These are phyloP conservation scores for Lasiosphaeris hirsuta DNA, from an alignment of 495 filamentous ascomycete species.

Conservation along the genomic window DNA sequence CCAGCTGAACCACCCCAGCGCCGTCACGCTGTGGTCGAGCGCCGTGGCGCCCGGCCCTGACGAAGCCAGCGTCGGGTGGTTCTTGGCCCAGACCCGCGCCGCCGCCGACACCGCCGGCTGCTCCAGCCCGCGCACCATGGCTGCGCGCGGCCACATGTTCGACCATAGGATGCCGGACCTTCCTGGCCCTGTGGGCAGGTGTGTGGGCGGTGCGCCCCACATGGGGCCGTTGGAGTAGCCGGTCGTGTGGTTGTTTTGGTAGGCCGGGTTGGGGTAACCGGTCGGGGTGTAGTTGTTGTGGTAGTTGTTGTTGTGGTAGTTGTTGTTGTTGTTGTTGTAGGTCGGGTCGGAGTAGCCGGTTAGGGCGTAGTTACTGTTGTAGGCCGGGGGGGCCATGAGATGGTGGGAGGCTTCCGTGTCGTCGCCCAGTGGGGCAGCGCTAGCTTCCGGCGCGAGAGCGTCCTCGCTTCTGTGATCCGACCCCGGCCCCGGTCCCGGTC, in stretches of 20 bases:
- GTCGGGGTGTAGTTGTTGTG: background rate
- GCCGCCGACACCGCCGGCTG: background rate
- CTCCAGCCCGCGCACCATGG: conserved; percentile 2
- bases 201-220: background rate
- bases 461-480: no score
- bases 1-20: conserved; percentile 11
- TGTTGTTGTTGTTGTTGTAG: background rate
- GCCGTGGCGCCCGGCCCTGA: no score
- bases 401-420: no score
- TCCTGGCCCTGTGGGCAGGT: background rate
- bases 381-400: no score
- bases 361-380: background rate
- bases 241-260: background rate
- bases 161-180: background rate
- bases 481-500: background rate
- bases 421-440: no score
- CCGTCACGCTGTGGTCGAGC: background rate
- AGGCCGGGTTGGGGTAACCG: background rate
- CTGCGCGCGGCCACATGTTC: conserved; percentile 7
- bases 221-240: background rate
- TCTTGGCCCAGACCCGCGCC: background rate
- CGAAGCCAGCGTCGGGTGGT: background rate
- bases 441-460: no score
- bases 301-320: background rate
- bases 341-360: background rate